Percentiles rank a stretch among this genome's conserved stretches.
These are phyloP conservation scores for Trichocladium antarcticum DNA, from an alignment of 495 filamentous ascomycete genomes.

Conservation along the genomic window DNA sequence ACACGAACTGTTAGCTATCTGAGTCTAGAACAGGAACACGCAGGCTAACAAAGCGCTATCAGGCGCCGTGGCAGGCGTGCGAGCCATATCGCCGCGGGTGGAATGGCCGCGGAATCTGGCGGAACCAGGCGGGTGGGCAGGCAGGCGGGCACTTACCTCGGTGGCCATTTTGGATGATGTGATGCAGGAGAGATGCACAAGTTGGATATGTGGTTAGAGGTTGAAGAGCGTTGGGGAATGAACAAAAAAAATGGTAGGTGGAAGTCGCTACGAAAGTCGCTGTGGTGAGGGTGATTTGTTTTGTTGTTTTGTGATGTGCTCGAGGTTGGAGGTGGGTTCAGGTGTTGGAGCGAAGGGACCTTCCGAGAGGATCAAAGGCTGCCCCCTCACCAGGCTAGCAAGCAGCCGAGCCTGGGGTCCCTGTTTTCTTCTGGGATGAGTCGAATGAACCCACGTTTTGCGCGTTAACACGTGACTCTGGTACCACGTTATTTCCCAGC, in stretches of 20 bases:
- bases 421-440: slow-evolving; percentile 14
- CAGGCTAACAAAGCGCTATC: slow-evolving; percentile 8
- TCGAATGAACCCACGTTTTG: slow-evolving; percentile 14
- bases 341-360: slow-evolving; percentile 23
- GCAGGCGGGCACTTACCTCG: slow-evolving; percentile 43
- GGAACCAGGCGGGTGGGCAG: slow-evolving; percentile 22
- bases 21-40: not conserved
- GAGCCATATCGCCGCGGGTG: slow-evolving; percentile 17
- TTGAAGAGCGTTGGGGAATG: slow-evolving; percentile 10
- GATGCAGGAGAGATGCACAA: slow-evolving; percentile 17
- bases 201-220: slow-evolving; percentile 13
- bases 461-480: slow-evolving; percentile 17
- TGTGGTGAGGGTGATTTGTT: slow-evolving; percentile 15
- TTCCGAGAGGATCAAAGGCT: slow-evolving; percentile 13
- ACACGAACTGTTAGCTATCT: slow-evolving; percentile 34
- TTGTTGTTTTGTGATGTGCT: slow-evolving; percentile 26
- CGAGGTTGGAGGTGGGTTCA: slow-evolving; percentile 15
- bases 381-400: slow-evolving; percentile 23
- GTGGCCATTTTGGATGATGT: slow-evolving; percentile 46
- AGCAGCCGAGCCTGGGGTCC: slow-evolving; percentile 16
- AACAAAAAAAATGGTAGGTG: slow-evolving; percentile 2
- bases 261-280: slow-evolving; percentile 6
- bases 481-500: slow-evolving; percentile 9
- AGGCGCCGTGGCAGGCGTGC: no score
- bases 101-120: not conserved